Evolutionary conservation across 768 basidiomycete genomes (phyloP).

Genomic region (Pleurotus ostreatus): DNA sequence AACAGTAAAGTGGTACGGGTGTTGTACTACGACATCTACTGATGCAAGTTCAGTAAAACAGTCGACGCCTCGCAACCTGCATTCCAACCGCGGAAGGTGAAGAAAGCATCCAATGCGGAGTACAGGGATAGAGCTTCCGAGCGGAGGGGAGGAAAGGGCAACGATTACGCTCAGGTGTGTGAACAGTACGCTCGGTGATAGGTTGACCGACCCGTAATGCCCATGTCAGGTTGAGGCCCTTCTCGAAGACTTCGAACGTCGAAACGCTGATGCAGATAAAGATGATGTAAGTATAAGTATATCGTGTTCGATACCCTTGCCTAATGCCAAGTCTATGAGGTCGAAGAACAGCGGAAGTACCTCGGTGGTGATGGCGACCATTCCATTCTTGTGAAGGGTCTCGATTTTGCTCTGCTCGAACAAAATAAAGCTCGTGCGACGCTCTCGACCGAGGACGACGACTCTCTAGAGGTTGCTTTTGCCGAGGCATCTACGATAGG

Average conservation of each 20-base stretch:
- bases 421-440: constrained; percentile 71
- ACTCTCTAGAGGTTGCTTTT: constrained; percentile 76
- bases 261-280: constrained; percentile 50
- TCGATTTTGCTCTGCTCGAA: constrained; percentile 83
- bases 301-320: background rate
- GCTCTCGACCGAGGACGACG: constrained; percentile 67
- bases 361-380: constrained; percentile 85
- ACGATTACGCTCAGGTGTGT: constrained; percentile 70
- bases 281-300: constrained; percentile 42
- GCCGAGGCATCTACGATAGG: constrained; percentile 32
- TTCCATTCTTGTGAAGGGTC: constrained; percentile 83
- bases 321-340: constrained; percentile 29
- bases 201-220: background rate
- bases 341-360: constrained; percentile 71
- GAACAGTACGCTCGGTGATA: background rate
- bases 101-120: constrained; percentile 34
- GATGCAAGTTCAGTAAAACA: constrained; percentile 33
- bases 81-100: constrained; percentile 82
- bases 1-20: no score
- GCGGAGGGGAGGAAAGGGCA: constrained; percentile 58
- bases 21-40: no score
- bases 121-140: constrained; percentile 81
- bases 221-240: constrained; percentile 68
- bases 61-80: constrained; percentile 51
- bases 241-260: constrained; percentile 76